Conservation (phyloP, 306 rosid species). For the Dalbergia cultrata region DNA sequence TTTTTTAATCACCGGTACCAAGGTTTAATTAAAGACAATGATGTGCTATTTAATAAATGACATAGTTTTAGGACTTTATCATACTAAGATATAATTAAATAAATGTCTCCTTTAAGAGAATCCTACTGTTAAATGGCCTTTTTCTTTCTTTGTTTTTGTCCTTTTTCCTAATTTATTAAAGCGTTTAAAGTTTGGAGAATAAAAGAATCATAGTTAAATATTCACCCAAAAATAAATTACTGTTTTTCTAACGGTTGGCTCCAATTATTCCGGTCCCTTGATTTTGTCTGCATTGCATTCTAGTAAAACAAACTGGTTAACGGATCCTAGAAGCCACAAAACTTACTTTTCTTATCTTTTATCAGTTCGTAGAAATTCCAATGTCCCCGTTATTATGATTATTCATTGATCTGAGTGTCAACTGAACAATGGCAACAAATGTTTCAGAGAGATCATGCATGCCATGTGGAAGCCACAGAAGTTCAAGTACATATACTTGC, state of each 20-base stretch:
- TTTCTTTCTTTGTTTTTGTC: not conserved
- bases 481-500: conserved; percentile 85
- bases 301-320: conserved; percentile 37
- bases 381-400: conserved; percentile 31
- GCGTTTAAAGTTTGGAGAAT: not conserved
- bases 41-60: conserved; percentile 20
- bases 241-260: not conserved
- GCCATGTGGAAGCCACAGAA: conserved; percentile 99
- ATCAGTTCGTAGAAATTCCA: conserved; percentile 35
- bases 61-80: not conserved
- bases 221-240: not conserved
- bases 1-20: conserved; percentile 38
- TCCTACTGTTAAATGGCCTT: not conserved
- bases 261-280: not conserved
- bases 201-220: not conserved
- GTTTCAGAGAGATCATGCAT: conserved; percentile 93
- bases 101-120: conserved; percentile 21
- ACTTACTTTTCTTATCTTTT: conserved; percentile 4
- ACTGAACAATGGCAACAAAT: not conserved
- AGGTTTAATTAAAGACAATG: conserved; percentile 31
- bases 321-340: conserved; percentile 15
- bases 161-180: not conserved
- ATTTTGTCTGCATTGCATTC: not conserved
- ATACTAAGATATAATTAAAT: conserved; percentile 33
- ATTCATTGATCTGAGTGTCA: conserved; percentile 28